Evolutionary conservation across 2,329 filamentous ascomycete species (phyloP), one percentile per base, ranked within the genome.

Genomic region (Ophiocordyceps camponoti-rufipedis): DNA sequence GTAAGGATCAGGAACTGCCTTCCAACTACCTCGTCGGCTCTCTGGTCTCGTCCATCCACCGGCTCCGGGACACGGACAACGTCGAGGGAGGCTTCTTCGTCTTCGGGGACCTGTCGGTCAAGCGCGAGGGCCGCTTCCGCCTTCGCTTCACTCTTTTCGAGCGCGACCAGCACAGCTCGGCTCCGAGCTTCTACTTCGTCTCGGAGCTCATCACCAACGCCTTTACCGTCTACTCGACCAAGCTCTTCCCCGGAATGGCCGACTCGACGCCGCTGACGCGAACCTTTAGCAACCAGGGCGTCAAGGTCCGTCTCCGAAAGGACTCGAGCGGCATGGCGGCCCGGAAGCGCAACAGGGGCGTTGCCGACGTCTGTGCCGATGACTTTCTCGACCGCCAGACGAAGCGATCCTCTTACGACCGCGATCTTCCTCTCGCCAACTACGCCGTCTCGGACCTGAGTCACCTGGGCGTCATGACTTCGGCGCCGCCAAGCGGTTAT

Each of bases 91-190:
- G 80, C 1, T 93, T 87, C 63, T 94, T 94, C 56, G 80, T 94
- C n/a, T 94, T 93, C 61, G 83, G 83, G 5, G 86, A 94, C 60
- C 68, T 94, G 19, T 91, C 85, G 0, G 78, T 89, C 48, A 82
- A 82, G 56, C 68, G 78, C 23, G 75, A 83, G 54, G 87, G 87
- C 29, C 70, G 68, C 18, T 89, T 79, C 57, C 71, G 80, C 33
- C 70, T 94, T 38, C 74, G 78, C 46, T 94, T 94, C 58, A 81
- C 75, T 43, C 69, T 94, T 13, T 88, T 82, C 60, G 59, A 61
- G 45, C 63, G 59, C 47, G 56, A 60, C 46, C 53, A 60, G 40
- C 55, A 50, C 14, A 48, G 48, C 41, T 47, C 49, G 4, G 47
- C 47, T 29, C 52, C 50, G 10, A 50, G 52, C 45, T 48, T 52